phyloP scores from a whole-genome alignment of 2,329 filamentous ascomycete species.

The Monosporascus sp. region DNA sequence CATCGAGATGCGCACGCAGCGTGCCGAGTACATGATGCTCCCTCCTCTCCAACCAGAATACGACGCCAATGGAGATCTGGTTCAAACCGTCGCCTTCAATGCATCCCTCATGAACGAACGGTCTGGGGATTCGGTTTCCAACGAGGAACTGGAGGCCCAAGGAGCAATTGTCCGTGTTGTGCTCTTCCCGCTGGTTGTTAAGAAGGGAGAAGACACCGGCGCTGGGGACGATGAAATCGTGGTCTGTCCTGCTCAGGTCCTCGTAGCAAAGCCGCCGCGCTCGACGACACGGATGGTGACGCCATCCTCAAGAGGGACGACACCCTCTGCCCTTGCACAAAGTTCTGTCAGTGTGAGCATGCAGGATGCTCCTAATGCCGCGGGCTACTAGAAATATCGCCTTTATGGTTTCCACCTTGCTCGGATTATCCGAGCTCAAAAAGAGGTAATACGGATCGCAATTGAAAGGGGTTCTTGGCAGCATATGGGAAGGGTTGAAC shows the following conservation, averaged over 20 bases:
- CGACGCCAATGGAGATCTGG: constrained; percentile 84
- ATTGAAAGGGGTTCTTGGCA: neutral
- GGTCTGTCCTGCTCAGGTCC: constrained; percentile 89
- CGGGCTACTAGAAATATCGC: neutral
- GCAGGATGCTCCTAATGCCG: constrained; percentile 12
- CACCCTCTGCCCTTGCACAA: constrained; percentile 9
- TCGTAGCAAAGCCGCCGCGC: constrained; percentile 56
- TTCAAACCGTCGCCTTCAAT: constrained; percentile 86
- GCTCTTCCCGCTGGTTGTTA: constrained; percentile 92
- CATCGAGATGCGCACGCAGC: constrained; percentile 95
- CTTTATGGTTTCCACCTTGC: neutral
- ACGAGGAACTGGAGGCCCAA: constrained; percentile 74
- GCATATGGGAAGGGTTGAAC: neutral
- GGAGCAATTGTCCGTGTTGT: constrained; percentile 82
- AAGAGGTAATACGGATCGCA: neutral
- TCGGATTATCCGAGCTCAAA: neutral
- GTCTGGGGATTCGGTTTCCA: constrained; percentile 61
- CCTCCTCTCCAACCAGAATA: constrained; percentile 92
- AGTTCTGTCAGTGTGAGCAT: constrained; percentile 19
- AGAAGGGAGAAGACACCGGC: constrained; percentile 85
- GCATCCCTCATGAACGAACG: constrained; percentile 92
- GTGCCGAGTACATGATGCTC: constrained; percentile 97
- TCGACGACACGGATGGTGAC: constrained; percentile 33
- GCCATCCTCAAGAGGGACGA: constrained; percentile 33
- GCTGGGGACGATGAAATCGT: constrained; percentile 91